Conservation (phyloP, 192 early-diverging fungal species). For the Gorgonomyces haynaldii region DNA sequence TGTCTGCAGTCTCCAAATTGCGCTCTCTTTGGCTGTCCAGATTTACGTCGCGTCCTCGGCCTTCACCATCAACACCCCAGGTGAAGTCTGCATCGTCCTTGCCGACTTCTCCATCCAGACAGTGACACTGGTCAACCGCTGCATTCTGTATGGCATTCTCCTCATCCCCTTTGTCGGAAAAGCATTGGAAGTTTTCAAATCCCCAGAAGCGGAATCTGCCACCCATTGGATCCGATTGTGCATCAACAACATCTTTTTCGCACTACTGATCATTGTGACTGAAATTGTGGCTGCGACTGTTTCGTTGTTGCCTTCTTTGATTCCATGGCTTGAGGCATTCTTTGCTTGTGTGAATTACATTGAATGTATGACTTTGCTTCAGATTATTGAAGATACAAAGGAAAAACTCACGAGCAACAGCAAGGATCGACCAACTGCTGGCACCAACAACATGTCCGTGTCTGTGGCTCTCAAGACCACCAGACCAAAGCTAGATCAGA, state of each 20-base stretch:
- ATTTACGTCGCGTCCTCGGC: neutral
- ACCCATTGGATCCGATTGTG: neutral
- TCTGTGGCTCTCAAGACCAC: too few relatives aligned
- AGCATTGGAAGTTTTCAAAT: neutral
- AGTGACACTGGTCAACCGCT: neutral
- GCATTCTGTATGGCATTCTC: slow-evolving; percentile 1
- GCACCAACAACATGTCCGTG: too few relatives aligned
- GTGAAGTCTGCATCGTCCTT: neutral
- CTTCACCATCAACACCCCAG: neutral
- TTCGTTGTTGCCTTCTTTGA: neutral
- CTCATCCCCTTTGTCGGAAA: neutral
- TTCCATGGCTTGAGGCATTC: neutral
- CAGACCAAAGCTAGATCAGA: too few relatives aligned
- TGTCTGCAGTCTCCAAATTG: neutral
- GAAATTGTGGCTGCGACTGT: neutral
- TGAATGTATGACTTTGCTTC: neutral
- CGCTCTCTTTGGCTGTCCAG: neutral
- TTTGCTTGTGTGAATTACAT: slow-evolving; percentile 4
- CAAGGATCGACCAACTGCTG: too few relatives aligned
- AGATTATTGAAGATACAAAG: slow-evolving; percentile 6
- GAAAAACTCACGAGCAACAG: neutral
- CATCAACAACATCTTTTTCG: slow-evolving; percentile 2
- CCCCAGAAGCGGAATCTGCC: neutral
- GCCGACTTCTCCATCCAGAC: neutral
- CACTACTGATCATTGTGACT: neutral